Evolutionary conservation across 495 filamentous ascomycete genomes (phyloP), one percentile per base, ranked within the genome.

Genomic region (Penicillium roqueforti): DNA sequence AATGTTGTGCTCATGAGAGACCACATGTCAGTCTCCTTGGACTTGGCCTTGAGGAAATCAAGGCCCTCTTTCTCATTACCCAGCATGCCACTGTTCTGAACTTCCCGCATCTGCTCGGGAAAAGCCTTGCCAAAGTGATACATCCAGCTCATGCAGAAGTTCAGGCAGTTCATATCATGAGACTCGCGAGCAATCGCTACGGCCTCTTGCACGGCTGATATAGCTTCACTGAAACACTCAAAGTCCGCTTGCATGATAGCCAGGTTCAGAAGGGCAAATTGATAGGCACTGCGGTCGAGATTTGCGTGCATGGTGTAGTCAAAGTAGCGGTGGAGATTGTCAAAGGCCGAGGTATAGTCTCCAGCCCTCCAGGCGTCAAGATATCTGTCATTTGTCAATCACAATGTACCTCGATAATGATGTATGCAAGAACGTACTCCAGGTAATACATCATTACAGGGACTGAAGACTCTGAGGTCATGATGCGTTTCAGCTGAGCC

Each of bases 61-160:
- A 97, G 78, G 1, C 83, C 88, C 55, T 97, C 92, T 54, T 86
- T 86, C 44, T 92, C 88, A 56, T 84, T 85, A 1, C 87, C 87
- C 11, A 90, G 71, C 78, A 89, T 83, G 40, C 84, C 87, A 54
- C 79, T 83, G 37, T 86, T 83, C 36, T 86, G 83, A 1, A 87
- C 75, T 39, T 85, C 81, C 26, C 79, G 80, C 59, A 92, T 84
- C 40, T 92, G 79, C 42, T 83, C 78, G 0, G 92, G 91, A 65
- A 95, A 91, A 0, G 88, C 83, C 62, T 90, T 87, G 26, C 86
- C 85, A 60, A 98, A 92, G 66, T 97, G 92, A 67, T 95, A 93
- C n/a, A 97, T 77, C 95, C 93, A 98, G 66, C 89, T 95, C 58
- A 97, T 81, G 40, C 89, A 89, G 71, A 96, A 97, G 68, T 96